Evolutionary conservation across 352 stramenopile species (phyloP).

Genomic region (Lagenidium sp.): DNA sequence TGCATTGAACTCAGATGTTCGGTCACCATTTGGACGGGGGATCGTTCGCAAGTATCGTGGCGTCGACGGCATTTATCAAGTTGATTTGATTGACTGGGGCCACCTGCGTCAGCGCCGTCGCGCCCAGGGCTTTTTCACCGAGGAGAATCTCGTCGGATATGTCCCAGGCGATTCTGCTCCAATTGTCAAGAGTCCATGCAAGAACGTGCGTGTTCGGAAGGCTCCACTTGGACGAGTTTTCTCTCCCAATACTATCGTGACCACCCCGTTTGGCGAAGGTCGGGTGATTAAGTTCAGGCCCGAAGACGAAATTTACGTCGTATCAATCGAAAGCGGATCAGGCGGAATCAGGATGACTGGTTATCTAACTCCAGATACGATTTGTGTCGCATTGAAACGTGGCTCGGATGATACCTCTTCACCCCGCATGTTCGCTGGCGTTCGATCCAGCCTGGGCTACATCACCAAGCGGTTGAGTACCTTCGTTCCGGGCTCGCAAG

Average conservation of each 20-base stretch:
- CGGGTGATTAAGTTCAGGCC: slow-evolving; percentile 47
- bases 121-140: slow-evolving; percentile 38
- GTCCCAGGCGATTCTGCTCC: slow-evolving; percentile 25
- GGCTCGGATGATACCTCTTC: too few relatives aligned
- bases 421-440: slow-evolving; percentile 62
- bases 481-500: slow-evolving; percentile 40
- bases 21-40: slow-evolving; percentile 49
- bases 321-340: slow-evolving; percentile 27
- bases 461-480: slow-evolving; percentile 75
- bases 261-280: slow-evolving; percentile 74
- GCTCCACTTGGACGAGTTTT: slow-evolving; percentile 31
- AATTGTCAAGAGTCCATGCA: slow-evolving; percentile 31
- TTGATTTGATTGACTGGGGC: slow-evolving; percentile 66
- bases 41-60: slow-evolving; percentile 66
- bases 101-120: slow-evolving; percentile 32
- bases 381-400: too few relatives aligned
- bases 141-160: slow-evolving; percentile 39
- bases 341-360: slow-evolving; percentile 15
- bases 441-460: slow-evolving; percentile 63
- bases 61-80: slow-evolving; percentile 72
- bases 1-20: slow-evolving; percentile 40
- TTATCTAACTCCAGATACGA: slow-evolving; percentile 38
- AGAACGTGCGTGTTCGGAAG: slow-evolving; percentile 49
- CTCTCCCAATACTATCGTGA: slow-evolving; percentile 38
- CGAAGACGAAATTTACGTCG: slow-evolving; percentile 65